Evolutionary conservation across 257 asterid species (phyloP).

Genomic region (Coffea eugenioides): DNA sequence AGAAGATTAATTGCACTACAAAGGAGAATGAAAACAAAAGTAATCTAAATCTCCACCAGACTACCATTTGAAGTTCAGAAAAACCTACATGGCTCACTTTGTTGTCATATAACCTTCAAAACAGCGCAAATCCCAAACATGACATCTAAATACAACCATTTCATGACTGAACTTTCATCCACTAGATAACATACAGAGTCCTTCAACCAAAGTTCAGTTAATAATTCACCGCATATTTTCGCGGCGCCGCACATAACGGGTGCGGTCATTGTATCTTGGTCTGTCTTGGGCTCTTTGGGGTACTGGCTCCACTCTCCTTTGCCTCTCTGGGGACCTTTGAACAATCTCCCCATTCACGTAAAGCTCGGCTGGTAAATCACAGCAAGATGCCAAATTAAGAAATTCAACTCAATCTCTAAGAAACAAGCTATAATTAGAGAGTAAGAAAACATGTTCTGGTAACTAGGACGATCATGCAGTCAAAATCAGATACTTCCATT

Average conservation of each 20-base stretch:
- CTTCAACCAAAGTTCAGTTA: not conserved
- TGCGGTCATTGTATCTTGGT: slow-evolving; percentile 89
- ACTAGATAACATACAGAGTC: slow-evolving; percentile 5
- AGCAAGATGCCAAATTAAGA: not conserved
- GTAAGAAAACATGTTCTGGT: not conserved
- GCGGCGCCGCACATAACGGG: slow-evolving; percentile 80
- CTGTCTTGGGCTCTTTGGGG: slow-evolving; percentile 88
- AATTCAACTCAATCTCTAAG: not conserved
- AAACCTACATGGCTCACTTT: not conserved
- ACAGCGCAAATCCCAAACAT: not conserved
- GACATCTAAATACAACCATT: not conserved
- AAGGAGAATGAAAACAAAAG: not conserved
- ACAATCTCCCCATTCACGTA: slow-evolving; percentile 89
- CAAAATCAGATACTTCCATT: not conserved
- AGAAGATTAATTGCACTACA: not conserved
- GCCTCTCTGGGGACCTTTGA: slow-evolving; percentile 92
- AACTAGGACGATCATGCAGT: not conserved
- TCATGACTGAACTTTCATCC: slow-evolving; percentile 10
- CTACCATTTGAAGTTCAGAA: not conserved
- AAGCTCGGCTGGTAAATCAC: slow-evolving; percentile 63
- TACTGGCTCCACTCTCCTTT: slow-evolving; percentile 92
- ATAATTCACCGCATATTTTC: slow-evolving; percentile 52
- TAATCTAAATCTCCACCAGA: not conserved
- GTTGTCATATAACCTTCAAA: not conserved
- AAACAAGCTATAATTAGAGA: too few species aligned